A percentile compares a stretch with the other conserved stretches of the same genome.
phyloP scores from a whole-genome alignment of 257 asterid species.

The Petrea volubilis region DNA sequence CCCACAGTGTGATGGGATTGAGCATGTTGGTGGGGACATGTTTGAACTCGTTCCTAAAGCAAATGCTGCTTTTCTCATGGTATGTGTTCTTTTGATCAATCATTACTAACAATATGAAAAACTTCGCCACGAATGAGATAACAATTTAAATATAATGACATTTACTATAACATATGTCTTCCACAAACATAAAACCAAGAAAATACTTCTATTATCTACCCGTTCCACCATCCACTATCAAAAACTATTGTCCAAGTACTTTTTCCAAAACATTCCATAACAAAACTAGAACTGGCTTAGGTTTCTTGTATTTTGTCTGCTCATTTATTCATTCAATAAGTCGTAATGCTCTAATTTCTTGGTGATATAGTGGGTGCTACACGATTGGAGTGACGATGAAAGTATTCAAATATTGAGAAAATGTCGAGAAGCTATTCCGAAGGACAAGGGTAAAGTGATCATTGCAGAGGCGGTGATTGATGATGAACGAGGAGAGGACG shows the following conservation, averaged over 20 bases:
- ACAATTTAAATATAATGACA: too few relatives aligned
- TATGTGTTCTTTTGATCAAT: constrained; percentile 3
- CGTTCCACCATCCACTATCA: too few relatives aligned
- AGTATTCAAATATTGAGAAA: constrained; percentile 53
- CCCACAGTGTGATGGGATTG: constrained; percentile 33
- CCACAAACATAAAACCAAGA: too few relatives aligned
- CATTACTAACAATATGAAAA: too few relatives aligned
- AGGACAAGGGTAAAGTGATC: constrained; percentile 51
- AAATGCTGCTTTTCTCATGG: constrained; percentile 67
- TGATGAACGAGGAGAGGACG: constrained; percentile 15
- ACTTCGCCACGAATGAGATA: too few relatives aligned
- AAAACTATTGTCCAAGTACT: too few relatives aligned
- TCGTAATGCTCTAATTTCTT: too few relatives aligned
- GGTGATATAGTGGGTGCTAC: constrained; percentile 52
- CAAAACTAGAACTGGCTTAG: background rate
- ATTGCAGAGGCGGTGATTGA: constrained; percentile 64
- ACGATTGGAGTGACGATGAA: constrained; percentile 78
- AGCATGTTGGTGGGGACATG: constrained; percentile 66
- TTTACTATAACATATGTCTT: too few relatives aligned
- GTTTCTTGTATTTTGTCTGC: too few relatives aligned
- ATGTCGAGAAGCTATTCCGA: constrained; percentile 53
- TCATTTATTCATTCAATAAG: too few relatives aligned
- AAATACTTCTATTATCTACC: too few relatives aligned
- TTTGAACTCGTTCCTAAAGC: constrained; percentile 62
- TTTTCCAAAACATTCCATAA: background rate